Evolutionary conservation across 805 yeast genomes (phyloP).

Genomic region (Candida fluviatilis): DNA sequence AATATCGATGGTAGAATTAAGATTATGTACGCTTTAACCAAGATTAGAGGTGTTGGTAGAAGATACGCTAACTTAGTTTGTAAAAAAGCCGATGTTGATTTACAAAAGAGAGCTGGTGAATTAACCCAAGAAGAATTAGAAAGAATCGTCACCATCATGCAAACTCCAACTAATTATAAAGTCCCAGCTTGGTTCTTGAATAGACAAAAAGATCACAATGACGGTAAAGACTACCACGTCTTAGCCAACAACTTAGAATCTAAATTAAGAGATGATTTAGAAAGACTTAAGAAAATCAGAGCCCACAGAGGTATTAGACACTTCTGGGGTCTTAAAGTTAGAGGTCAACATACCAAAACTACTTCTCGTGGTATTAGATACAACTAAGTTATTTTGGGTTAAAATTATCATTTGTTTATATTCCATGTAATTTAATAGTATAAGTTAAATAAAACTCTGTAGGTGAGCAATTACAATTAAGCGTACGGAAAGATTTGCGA

Average conservation of each 20-base stretch:
- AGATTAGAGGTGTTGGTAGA: constrained; percentile 99
- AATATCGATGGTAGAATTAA: constrained; percentile 99
- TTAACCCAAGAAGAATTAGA: constrained; percentile 99
- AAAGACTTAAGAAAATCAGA: constrained; percentile 99
- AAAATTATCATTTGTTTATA: constrained; percentile 10
- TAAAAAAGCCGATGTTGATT: constrained; percentile 99
- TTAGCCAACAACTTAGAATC: constrained; percentile 99
- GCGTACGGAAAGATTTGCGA: no score
- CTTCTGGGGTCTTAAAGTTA: constrained; percentile 99
- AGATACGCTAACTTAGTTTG: constrained; percentile 99
- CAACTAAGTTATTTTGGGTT: constrained; percentile 4
- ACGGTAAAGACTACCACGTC: constrained; percentile 99
- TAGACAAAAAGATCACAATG: constrained; percentile 98
- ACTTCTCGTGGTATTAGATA: constrained; percentile 79
- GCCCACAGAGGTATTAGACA: constrained; percentile 99
- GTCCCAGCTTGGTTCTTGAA: constrained; percentile 99
- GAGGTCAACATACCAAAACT: constrained; percentile 99
- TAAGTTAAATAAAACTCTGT: constrained; percentile 3
- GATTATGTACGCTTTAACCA: constrained; percentile 99
- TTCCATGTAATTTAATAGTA: constrained; percentile 18
- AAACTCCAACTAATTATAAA: constrained; percentile 99
- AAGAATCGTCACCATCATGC: constrained; percentile 99
- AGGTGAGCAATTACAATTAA: neutral
- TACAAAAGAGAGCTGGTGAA: constrained; percentile 99
- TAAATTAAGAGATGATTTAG: constrained; percentile 99